These are phyloP conservation scores for Nelumbo lutea DNA, from an alignment of 164 flowering plant species.

Conservation along the genomic window DNA sequence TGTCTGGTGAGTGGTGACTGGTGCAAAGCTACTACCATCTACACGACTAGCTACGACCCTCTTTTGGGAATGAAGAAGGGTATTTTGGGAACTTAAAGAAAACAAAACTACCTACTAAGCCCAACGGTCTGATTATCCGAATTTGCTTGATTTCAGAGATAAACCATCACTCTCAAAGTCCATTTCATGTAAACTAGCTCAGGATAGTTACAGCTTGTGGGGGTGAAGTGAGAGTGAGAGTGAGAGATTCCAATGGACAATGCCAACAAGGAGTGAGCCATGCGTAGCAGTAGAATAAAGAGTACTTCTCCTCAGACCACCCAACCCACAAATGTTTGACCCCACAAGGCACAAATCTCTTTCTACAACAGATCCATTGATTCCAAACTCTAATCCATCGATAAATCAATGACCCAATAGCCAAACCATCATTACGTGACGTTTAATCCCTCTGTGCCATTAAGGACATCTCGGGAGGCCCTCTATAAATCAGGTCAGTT, in stretches of 20 bases:
- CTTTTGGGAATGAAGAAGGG: neutral
- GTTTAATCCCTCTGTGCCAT: too few relatives aligned
- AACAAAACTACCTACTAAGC: too few relatives aligned
- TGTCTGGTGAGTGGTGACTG: too few relatives aligned
- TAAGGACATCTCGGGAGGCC: neutral
- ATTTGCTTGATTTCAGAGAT: neutral
- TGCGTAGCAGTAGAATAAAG: conserved; percentile 12
- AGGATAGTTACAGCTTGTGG: neutral
- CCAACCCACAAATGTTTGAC: conserved; percentile 8
- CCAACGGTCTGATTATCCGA: neutral
- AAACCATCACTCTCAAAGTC: neutral
- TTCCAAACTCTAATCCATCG: conserved; percentile 5
- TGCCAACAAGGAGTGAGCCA: neutral
- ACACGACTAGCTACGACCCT: too few relatives aligned
- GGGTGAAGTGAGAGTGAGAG: too few relatives aligned
- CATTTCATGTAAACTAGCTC: neutral
- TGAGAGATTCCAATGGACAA: neutral
- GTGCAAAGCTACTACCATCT: too few relatives aligned
- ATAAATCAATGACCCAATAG: neutral
- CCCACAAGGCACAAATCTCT: conserved; percentile 13
- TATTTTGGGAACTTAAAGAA: neutral
- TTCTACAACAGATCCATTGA: neutral
- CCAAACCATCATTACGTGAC: neutral
- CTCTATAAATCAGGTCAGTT: neutral
- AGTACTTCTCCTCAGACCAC: conserved; percentile 1